A percentile compares a stretch with the other conserved stretches of the same genome.
Conservation (phyloP, 768 basidiomycete species). For the Coprinopsis marcescibilis region DNA sequence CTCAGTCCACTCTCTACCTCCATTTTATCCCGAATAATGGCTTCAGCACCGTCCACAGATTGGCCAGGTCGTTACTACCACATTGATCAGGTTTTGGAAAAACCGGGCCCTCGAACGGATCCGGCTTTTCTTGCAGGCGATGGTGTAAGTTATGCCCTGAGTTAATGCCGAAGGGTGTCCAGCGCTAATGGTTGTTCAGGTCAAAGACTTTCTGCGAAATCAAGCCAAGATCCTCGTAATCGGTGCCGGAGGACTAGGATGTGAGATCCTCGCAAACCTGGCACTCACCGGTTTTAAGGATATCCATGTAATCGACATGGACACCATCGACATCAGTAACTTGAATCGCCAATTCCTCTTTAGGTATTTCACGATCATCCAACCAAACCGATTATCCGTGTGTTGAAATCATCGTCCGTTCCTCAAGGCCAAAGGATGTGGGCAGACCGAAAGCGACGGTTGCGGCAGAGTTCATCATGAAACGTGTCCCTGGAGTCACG, state of each 20-base stretch:
- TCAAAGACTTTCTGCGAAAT: constrained; percentile 79
- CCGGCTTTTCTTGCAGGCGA: constrained; percentile 77
- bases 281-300: constrained; percentile 96
- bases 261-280: constrained; percentile 95
- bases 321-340: constrained; percentile 99
- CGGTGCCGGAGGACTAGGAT: constrained; percentile 95
- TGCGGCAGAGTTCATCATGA: constrained; percentile 96
- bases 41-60: constrained; percentile 24
- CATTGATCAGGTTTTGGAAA: constrained; percentile 82
- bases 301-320: constrained; percentile 99
- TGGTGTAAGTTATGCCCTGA: constrained; percentile 42
- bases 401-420: constrained; percentile 7
- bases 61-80: constrained; percentile 66
- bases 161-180: constrained; percentile 6
- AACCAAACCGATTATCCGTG: background rate
- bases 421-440: constrained; percentile 74
- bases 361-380: constrained; percentile 46
- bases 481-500: constrained; percentile 89
- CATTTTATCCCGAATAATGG: background rate
- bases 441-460: constrained; percentile 91
- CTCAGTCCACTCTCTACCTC: too few relatives aligned
- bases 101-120: constrained; percentile 86
- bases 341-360: constrained; percentile 98
- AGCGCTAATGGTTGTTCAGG: constrained; percentile 38
- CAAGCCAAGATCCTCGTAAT: constrained; percentile 94